A percentile compares a stretch with the other conserved stretches of the same genome.
Evolutionary conservation across 805 yeast species (phyloP).

Genomic region (Maudiozyma serrabonitensis): DNA sequence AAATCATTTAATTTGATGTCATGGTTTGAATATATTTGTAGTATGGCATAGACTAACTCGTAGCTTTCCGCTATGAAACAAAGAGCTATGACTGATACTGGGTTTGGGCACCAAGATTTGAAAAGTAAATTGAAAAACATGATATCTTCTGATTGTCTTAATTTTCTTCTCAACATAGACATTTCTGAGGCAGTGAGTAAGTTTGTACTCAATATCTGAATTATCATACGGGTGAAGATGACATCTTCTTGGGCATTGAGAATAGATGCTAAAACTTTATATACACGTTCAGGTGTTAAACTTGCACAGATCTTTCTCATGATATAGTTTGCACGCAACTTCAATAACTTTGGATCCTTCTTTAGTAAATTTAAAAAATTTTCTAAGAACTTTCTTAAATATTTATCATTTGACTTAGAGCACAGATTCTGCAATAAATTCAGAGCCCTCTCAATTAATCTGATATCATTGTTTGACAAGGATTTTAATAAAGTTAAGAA

Average conservation of each 20-base stretch:
- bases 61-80: slow-evolving; percentile 83
- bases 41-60: slow-evolving; percentile 74
- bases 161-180: slow-evolving; percentile 52
- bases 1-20: slow-evolving; percentile 66
- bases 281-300: slow-evolving; percentile 73
- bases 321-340: slow-evolving; percentile 71
- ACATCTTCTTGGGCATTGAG: slow-evolving; percentile 50
- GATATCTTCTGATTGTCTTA: slow-evolving; percentile 62
- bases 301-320: slow-evolving; percentile 75
- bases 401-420: slow-evolving; percentile 47
- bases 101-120: slow-evolving; percentile 84
- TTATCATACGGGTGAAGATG: slow-evolving; percentile 67
- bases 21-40: slow-evolving; percentile 69
- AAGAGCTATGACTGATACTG: slow-evolving; percentile 78
- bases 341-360: slow-evolving; percentile 55
- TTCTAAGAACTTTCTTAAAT: slow-evolving; percentile 65
- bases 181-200: slow-evolving; percentile 81
- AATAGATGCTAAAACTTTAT: slow-evolving; percentile 68
- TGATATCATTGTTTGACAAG: slow-evolving; percentile 40
- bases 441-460: slow-evolving; percentile 24
- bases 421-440: slow-evolving; percentile 23
- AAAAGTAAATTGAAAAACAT: slow-evolving; percentile 65
- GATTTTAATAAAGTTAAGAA: slow-evolving; percentile 73
- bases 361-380: slow-evolving; percentile 63
- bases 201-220: slow-evolving; percentile 80